Evolutionary conservation across 768 basidiomycete genomes (phyloP), one percentile per base, ranked within the genome.

Genomic region (Lentinula sp.): DNA sequence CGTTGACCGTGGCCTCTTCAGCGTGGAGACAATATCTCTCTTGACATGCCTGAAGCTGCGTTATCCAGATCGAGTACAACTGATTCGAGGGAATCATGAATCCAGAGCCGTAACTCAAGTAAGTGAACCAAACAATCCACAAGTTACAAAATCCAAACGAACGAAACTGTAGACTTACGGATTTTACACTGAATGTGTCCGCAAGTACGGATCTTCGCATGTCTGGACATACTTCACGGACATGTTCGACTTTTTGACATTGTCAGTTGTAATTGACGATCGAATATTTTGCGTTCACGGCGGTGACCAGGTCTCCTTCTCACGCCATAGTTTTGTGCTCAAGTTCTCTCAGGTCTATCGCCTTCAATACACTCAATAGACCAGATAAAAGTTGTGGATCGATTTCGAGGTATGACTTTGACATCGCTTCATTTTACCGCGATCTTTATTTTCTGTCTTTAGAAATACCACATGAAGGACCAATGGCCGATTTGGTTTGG

Each of bases 141-240:
- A 28, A 28, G 28, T 28, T 3, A 28, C 64, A 60, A 66, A 67
- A 65, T 72, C 69, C 72, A 71, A 71, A 56, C 71, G 59, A 60
- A 13, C 37, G 28, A 57, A 46, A 10, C 57, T 63, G 55, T 71
- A 98, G 95, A 95, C 94, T 23, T 99, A 98, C 70, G 97, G 97
- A 12, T 99, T 99, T 79, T 99, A 99, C 75, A 91, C 93, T 41
- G 97, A 99, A 80, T 98, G 97, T 69, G 87, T 96, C 20, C 84
- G 95, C 45, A 99, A 99, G 76, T 99, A 99, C 68, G 95, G 95
- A 59, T 89, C 92, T 2, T 87, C 95, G 36, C 89, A 91, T 67
- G 96, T 98, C 37, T 99, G 97, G 97, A 95, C 93, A 32, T 98
- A 98, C 74, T 98, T 99, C 70, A 99, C 97, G 62, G 97, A 99